Evolutionary conservation across 805 yeast genomes (phyloP).

Genomic region (Teunomyces funiuensis): DNA sequence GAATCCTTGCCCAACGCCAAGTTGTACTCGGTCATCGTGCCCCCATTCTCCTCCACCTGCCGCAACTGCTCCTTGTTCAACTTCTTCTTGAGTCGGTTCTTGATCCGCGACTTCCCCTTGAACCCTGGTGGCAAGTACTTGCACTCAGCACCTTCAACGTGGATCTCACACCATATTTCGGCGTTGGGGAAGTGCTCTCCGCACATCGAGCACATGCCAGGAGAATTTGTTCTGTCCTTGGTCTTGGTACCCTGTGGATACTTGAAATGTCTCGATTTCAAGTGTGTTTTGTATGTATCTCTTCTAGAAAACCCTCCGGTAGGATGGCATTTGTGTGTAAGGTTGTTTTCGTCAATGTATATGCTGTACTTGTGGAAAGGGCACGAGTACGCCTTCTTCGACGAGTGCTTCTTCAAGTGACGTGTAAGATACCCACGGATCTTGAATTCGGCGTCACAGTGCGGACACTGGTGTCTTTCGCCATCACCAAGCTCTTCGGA

Average conservation of each 20-base stretch:
- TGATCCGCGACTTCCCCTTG: conserved; percentile 44
- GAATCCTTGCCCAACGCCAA: conserved; percentile 5
- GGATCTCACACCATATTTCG: conserved; percentile 52
- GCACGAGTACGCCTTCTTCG: conserved; percentile 52
- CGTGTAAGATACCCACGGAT: conserved; percentile 56
- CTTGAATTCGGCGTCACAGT: conserved; percentile 49
- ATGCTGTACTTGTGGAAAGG: conserved; percentile 47
- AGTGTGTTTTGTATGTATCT: conserved; percentile 59
- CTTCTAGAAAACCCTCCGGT: conserved; percentile 60
- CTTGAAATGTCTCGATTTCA: conserved; percentile 55
- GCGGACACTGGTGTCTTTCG: conserved; percentile 42
- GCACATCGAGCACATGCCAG: conserved; percentile 58
- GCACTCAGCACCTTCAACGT: conserved; percentile 52
- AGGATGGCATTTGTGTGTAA: conserved; percentile 51
- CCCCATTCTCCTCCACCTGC: conserved; percentile 14
- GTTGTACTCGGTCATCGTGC: conserved; percentile 10
- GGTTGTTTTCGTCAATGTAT: conserved; percentile 39
- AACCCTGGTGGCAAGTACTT: conserved; percentile 42
- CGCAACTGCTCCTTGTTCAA: conserved; percentile 24
- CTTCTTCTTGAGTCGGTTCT: conserved; percentile 42
- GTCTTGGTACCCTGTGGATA: conserved; percentile 57
- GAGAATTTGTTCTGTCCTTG: conserved; percentile 39
- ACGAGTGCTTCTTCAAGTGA: conserved; percentile 53
- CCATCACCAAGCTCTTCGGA: conserved; percentile 18
- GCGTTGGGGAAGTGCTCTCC: conserved; percentile 49